phyloP scores from a whole-genome alignment of 192 early-diverging fungal species.

The Geranomyces michiganensis region DNA sequence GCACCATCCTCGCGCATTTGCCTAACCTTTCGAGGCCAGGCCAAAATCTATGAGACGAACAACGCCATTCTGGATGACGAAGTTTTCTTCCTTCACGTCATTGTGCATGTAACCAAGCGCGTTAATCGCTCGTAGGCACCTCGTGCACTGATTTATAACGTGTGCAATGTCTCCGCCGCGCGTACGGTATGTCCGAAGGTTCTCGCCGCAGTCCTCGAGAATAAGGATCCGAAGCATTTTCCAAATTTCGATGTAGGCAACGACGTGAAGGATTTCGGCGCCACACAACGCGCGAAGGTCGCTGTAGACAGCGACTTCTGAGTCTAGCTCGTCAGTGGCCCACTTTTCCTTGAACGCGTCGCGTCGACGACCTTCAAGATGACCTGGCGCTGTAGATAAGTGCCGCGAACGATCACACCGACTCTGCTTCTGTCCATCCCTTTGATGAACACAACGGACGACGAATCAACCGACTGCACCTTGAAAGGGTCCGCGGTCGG shows the following conservation, averaged over 20 bases:
- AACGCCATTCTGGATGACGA: neutral
- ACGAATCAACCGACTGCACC: neutral
- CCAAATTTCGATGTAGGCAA: slow-evolving; percentile 8
- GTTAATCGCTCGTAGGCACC: neutral
- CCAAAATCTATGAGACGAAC: slow-evolving; percentile 23
- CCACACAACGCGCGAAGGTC: neutral
- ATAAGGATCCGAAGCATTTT: slow-evolving; percentile 14
- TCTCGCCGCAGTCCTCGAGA: slow-evolving; percentile 15
- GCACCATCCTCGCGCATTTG: too few relatives aligned
- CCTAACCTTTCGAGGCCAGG: neutral
- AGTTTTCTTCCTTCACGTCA: slow-evolving; percentile 9
- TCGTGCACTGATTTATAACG: neutral
- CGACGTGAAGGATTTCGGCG: neutral
- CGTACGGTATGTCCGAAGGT: neutral
- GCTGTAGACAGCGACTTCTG: neutral
- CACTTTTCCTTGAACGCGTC: neutral
- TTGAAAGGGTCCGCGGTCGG: neutral
- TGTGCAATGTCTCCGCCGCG: neutral
- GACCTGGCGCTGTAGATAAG: neutral
- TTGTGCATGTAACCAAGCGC: slow-evolving; percentile 9
- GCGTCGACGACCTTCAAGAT: too few relatives aligned
- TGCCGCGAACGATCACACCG: slow-evolving; percentile 9
- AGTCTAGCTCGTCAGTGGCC: neutral
- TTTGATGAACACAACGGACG: neutral
- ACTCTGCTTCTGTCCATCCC: slow-evolving; percentile 2